Evolutionary conservation across 1,139 yeast genomes (phyloP).

Genomic region (Pichia sp.): DNA sequence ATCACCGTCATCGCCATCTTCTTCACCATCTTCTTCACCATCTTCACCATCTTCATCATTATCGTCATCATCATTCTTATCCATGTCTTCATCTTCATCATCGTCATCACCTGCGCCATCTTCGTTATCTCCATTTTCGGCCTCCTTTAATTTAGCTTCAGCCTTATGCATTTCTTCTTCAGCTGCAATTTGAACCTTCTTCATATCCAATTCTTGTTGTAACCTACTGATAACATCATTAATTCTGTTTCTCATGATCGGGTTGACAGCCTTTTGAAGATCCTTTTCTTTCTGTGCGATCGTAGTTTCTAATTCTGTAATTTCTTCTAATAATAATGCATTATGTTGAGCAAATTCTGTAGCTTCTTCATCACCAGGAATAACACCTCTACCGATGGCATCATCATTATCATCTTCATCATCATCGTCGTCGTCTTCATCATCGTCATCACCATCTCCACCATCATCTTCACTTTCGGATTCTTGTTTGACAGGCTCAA

Average conservation of each 20-base stretch:
- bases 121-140: no score
- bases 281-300: conserved; percentile 75
- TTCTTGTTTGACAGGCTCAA: conserved; percentile 19
- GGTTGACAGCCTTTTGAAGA: conserved; percentile 76
- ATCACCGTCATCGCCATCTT: conserved; percentile 33
- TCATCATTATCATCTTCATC: conserved; percentile 49
- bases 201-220: conserved; percentile 79
- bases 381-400: conserved; percentile 46
- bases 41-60: conserved; percentile 31
- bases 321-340: conserved; percentile 81
- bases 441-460: conserved; percentile 33
- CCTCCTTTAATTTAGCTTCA: conserved; percentile 27
- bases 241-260: conserved; percentile 85
- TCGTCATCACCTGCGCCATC: conserved; percentile 29
- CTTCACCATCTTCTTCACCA: conserved; percentile 33
- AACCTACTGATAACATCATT: conserved; percentile 77
- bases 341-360: conserved; percentile 58
- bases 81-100: conserved; percentile 32
- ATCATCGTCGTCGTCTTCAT: conserved; percentile 36
- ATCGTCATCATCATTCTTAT: conserved; percentile 30
- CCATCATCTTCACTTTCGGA: conserved; percentile 32
- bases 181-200: conserved; percentile 63
- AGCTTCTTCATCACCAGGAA: conserved; percentile 29
- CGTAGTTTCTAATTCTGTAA: conserved; percentile 79
- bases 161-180: conserved; percentile 24